These are phyloP conservation scores for Opeltia flavorubescens DNA, from an alignment of 495 filamentous ascomycete genomes.

Conservation along the genomic window DNA sequence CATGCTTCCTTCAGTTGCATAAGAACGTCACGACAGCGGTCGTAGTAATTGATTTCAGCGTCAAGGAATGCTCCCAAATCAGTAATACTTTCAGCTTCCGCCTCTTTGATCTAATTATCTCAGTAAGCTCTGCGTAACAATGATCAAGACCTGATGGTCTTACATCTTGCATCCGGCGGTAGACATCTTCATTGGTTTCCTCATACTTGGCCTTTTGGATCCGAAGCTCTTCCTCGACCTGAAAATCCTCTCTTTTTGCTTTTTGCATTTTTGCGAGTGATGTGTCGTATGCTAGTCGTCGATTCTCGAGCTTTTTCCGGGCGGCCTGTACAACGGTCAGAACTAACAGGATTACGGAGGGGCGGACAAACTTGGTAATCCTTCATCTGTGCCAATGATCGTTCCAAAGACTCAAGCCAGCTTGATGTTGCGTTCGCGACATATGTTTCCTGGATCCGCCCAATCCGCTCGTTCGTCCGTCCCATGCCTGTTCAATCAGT, in stretches of 20 bases:
- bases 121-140: too few relatives aligned
- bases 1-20: slow-evolving; percentile 53
- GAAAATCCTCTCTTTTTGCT: slow-evolving; percentile 82
- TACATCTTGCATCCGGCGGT: slow-evolving; percentile 77
- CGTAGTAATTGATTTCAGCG: slow-evolving; percentile 81
- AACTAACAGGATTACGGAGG: neutral
- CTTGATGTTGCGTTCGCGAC: slow-evolving; percentile 65
- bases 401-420: slow-evolving; percentile 86
- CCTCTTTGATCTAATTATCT: slow-evolving; percentile 70
- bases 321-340: slow-evolving; percentile 39
- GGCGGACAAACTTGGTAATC: slow-evolving; percentile 65
- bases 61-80: slow-evolving; percentile 77
- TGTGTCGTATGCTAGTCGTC: slow-evolving; percentile 83
- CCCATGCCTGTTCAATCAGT: slow-evolving; percentile 45
- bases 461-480: slow-evolving; percentile 75
- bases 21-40: slow-evolving; percentile 69
- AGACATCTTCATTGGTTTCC: slow-evolving; percentile 86
- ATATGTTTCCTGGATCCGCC: slow-evolving; percentile 75
- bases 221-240: slow-evolving; percentile 84
- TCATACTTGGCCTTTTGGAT: slow-evolving; percentile 92
- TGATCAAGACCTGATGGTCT: too few relatives aligned
- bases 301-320: slow-evolving; percentile 87
- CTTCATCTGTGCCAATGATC: slow-evolving; percentile 88
- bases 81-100: slow-evolving; percentile 68
- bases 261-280: slow-evolving; percentile 88